Conservation (phyloP, 495 filamentous ascomycete genomes). For the Ramalina intermedia region DNA sequence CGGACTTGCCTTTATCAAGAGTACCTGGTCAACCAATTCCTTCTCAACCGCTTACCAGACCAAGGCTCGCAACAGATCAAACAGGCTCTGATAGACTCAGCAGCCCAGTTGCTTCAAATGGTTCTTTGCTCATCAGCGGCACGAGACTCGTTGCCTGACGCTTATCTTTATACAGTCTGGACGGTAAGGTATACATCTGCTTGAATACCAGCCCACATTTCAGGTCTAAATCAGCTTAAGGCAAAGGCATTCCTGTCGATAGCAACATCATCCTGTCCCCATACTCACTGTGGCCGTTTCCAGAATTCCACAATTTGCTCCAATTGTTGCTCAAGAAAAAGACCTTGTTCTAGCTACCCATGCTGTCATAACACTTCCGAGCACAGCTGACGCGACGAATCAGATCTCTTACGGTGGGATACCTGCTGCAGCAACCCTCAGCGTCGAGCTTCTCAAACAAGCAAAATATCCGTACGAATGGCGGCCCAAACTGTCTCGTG, state of each 20-base stretch:
- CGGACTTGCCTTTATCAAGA: constrained; percentile 29
- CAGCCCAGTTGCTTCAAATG: constrained; percentile 34
- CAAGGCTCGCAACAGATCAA: constrained; percentile 35
- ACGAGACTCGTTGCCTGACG: constrained; percentile 32
- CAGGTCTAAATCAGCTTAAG: no score
- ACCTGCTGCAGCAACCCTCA: constrained; percentile 43
- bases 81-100: constrained; percentile 35
- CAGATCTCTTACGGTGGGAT: constrained; percentile 41
- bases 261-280: no score
- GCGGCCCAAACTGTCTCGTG: constrained; percentile 32
- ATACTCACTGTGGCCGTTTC: no score
- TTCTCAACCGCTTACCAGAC: constrained; percentile 41
- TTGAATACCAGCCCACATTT: no score
- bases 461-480: constrained; percentile 28
- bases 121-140: constrained; percentile 32
- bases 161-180: constrained; percentile 40
- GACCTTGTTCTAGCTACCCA: background rate
- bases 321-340: no score
- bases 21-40: constrained; percentile 42
- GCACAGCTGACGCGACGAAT: constrained; percentile 10
- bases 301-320: no score
- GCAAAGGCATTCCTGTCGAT: no score
- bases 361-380: background rate
- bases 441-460: constrained; percentile 46
- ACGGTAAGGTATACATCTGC: constrained; percentile 27